Conservation (phyloP, 768 basidiomycete genomes). For the Russula abietina region DNA sequence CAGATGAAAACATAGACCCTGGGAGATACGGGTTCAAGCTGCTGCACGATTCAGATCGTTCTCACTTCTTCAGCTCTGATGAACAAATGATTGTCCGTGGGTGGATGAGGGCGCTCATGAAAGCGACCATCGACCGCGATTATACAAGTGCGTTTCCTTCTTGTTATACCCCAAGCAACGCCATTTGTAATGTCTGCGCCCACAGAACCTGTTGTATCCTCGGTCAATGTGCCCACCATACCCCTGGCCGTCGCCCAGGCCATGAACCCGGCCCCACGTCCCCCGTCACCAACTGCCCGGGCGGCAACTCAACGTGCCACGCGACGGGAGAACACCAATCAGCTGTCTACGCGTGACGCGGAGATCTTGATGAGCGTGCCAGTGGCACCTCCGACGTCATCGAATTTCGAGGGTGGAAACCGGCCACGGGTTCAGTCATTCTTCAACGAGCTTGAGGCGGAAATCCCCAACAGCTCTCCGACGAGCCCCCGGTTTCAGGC, state of each 20-base stretch:
- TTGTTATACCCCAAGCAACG: neutral
- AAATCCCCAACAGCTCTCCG: conserved; percentile 6
- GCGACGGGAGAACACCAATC: conserved; percentile 78
- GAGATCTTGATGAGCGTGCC: conserved; percentile 64
- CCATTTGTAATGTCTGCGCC: neutral
- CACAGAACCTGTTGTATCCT: conserved; percentile 88
- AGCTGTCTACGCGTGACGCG: conserved; percentile 74
- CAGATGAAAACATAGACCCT: conserved; percentile 87
- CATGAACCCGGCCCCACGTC: conserved; percentile 93
- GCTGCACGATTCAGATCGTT: conserved; percentile 79
- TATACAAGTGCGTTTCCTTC: conserved; percentile 63
- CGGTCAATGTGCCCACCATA: conserved; percentile 94
- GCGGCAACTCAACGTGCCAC: conserved; percentile 84
- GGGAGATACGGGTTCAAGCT: conserved; percentile 95
- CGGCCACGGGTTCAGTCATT: conserved; percentile 50
- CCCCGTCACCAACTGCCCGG: conserved; percentile 84
- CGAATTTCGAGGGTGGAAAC: conserved; percentile 33
- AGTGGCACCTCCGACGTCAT: conserved; percentile 40
- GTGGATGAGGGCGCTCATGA: conserved; percentile 99
- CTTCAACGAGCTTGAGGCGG: conserved; percentile 34
- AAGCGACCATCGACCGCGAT: conserved; percentile 92
- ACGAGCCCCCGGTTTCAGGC: conserved; percentile 26
- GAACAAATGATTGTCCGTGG: conserved; percentile 82
- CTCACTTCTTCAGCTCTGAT: conserved; percentile 88
- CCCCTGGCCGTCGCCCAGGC: conserved; percentile 91